Evolutionary conservation across 371 early-diverging fungal genomes (phyloP), one percentile per base, ranked within the genome.

Genomic region (Saksenaea vasiformis): DNA sequence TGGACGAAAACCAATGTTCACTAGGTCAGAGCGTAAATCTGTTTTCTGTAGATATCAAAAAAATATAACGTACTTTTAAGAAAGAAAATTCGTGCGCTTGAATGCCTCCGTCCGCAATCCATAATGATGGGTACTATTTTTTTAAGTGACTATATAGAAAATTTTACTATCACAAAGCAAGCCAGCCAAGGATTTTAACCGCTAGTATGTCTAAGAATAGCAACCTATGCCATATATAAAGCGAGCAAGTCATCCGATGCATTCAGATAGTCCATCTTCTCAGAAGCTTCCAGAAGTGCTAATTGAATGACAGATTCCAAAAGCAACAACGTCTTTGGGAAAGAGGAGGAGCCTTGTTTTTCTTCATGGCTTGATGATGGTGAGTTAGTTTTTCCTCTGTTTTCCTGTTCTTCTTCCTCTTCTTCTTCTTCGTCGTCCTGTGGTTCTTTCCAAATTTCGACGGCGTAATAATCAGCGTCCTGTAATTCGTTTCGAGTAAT

Each of bases 171-270:
- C n/a, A n/a, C n/a, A n/a, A n/a, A n/a, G n/a, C n/a, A n/a, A n/a
- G n/a, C n/a, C n/a, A n/a, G n/a, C n/a, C n/a, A n/a, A 31, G 31
- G 31, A 2, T 4, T 7, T 31, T 4, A 31, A 31, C 31, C 31
- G 4, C 31, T 31, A 31, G 2, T 7, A 31, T 31, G 31, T 4
- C 7, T 31, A 31, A 7, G 7, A 31, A 31, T 2, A 4, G 31
- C 31, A 7, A 2, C 7, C 61, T 62, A 68, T 28, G 57, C 64
- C 78, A 81, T 78, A 44, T 81, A 91, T 58, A 89, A 70, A 44
- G 79, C 70, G 39, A 92, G 71, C 61, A 89, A 79, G 58, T 91
- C 93, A 72, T 92, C 93, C 1, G 87, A 76, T 11, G 90, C 81
- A 27, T 87, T 76, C 8, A 91, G 63, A 70, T 91, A 89, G 56